phyloP scores from a whole-genome alignment of 2,329 filamentous ascomycete species.

The Calonectria pteridis region DNA sequence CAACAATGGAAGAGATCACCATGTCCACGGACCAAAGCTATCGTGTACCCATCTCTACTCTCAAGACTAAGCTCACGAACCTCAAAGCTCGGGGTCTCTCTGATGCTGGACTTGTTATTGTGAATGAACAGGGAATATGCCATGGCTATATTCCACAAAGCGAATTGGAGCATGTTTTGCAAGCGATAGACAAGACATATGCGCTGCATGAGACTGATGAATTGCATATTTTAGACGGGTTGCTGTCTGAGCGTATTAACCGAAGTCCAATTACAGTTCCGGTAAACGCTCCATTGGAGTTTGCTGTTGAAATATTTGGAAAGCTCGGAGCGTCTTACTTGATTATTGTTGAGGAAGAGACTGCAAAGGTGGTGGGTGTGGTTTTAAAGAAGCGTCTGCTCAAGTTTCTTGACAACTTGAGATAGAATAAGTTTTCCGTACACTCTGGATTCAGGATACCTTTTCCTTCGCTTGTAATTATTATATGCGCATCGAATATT shows the following conservation, averaged over 20 bases:
- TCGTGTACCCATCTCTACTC: neutral
- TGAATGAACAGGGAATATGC: conserved; percentile 8
- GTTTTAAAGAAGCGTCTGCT: conserved; percentile 17
- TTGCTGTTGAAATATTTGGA: conserved; percentile 26
- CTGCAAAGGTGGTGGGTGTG: conserved; percentile 18
- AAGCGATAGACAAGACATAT: neutral
- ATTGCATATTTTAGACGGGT: neutral
- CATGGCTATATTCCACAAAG: conserved; percentile 16
- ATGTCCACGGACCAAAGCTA: neutral
- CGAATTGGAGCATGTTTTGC: conserved; percentile 5
- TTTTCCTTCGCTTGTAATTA: neutral
- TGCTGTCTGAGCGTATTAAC: neutral
- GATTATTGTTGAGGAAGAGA: conserved; percentile 17
- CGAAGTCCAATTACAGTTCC: conserved; percentile 11
- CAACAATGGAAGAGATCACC: neutral
- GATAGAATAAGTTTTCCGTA: neutral
- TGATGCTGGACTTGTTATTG: conserved; percentile 22
- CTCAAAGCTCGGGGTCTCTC: conserved; percentile 3
- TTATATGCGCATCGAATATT: neutral
- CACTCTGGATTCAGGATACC: neutral
- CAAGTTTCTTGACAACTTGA: conserved; percentile 3
- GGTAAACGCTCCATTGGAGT: conserved; percentile 23
- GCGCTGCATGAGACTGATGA: neutral
- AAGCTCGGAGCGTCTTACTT: conserved; percentile 19
- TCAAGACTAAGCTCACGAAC: conserved; percentile 1